A percentile compares a stretch with the other conserved stretches of the same genome.
Conservation (phyloP, 345 rosid species). For the Noccaea caerulescens region DNA sequence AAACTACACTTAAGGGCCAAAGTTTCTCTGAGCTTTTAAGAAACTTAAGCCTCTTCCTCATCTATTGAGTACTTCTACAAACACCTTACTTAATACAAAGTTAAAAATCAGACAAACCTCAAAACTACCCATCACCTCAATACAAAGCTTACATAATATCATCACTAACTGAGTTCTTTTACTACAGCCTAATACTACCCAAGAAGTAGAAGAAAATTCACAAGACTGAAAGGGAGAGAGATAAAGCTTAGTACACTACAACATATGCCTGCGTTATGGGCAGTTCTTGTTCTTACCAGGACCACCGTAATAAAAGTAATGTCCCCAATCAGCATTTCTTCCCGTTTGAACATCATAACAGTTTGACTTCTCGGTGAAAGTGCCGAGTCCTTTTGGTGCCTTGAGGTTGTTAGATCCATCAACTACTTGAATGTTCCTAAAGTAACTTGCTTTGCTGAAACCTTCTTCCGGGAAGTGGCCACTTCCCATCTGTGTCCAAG, state of each 20-base stretch:
- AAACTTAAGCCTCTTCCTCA: conserved; percentile 22
- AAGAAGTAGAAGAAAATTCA: conserved; percentile 6
- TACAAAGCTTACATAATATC: conserved; percentile 12
- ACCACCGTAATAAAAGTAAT: conserved; percentile 96
- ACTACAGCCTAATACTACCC: conserved; percentile 31
- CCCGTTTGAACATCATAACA: conserved; percentile 96
- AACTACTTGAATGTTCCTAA: conserved; percentile 88
- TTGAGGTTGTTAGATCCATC: conserved; percentile 92
- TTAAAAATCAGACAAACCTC: conserved; percentile 21
- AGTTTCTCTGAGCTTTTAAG: conserved; percentile 37
- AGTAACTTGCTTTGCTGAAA: conserved; percentile 85
- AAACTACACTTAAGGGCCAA: not conserved
- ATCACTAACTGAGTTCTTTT: not conserved
- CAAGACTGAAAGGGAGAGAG: conserved; percentile 14
- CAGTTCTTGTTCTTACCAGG: conserved; percentile 92
- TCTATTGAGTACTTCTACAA: conserved; percentile 28
- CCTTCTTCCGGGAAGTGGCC: conserved; percentile 97
- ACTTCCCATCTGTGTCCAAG: conserved; percentile 97
- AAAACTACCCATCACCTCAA: conserved; percentile 29
- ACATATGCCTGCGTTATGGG: conserved; percentile 40
- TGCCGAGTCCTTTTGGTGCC: conserved; percentile 80
- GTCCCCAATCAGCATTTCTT: conserved; percentile 95
- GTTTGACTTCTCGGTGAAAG: conserved; percentile 89
- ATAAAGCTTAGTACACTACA: conserved; percentile 11
- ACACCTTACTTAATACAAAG: conserved; percentile 28